Evolutionary conservation across 1,284 basidiomycete species (phyloP), one percentile per base, ranked within the genome.

Genomic region (Microbotryum silenes-acaulis): DNA sequence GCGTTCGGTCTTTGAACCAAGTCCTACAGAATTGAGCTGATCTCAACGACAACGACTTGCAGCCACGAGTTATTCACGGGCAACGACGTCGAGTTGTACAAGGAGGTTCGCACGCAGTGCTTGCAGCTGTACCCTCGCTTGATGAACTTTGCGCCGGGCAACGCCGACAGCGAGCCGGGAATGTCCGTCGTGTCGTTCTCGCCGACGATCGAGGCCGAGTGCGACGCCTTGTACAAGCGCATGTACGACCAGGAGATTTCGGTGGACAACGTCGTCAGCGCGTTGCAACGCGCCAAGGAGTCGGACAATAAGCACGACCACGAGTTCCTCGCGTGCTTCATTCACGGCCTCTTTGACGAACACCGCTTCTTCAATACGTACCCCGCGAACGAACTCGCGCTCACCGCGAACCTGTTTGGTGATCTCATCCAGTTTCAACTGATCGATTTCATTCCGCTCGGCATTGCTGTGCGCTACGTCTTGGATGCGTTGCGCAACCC

Each of bases 291-390:
- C 55, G 85, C 86, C 79, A 90, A 93, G 73, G 83, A 83, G 59
- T 96, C 93, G 27, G 81, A 82, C 31, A 90, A 88, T 71, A 75
- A 85, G 47, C 85, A 87, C 66, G 92, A 97, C 71, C 91, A 93
- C 74, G 91, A 98, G 78, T 85, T 97, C 63, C 97, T 98, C 74
- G 96, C 93, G 16, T 97, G 93, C 82, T 94, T 97, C 84, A 85
- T 98, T 56, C 93, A 97, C 79, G 96, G 97, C 78, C 84, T 99
- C 58, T 98, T 99, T 77, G 96, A 98, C 83, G 96, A 99, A 79
- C 97, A 97, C 83, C 92, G 93, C 74, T 98, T 97, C 81, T 97
- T 98, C 83, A 91, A 96, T 74, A 88, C 89, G 56, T 94, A 99
- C 73, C 96, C 96, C 18, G 82, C 89, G 33, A 89, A 91, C 65